A percentile compares a stretch with the other conserved stretches of the same genome.
Conservation (phyloP, 176 grass and related monocot species). For the Oryza rufipogon region DNA sequence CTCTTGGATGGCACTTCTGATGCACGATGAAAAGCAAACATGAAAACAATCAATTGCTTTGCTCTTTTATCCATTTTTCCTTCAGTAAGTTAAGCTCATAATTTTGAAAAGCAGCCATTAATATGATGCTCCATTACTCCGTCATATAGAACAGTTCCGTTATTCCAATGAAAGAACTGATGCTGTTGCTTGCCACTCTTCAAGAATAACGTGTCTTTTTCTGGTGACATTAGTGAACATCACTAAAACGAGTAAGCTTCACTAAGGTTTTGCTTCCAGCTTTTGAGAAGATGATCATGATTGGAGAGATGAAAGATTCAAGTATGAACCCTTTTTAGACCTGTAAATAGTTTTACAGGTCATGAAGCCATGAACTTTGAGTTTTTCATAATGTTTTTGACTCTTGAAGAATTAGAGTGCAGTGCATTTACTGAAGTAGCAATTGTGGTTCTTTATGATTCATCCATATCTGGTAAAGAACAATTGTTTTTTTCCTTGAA, state of each 20-base stretch:
- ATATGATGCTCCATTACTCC: neutral
- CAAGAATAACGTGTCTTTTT: neutral
- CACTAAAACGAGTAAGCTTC: neutral
- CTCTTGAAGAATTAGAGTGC: neutral
- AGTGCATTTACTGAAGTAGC: neutral
- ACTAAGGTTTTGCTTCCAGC: neutral
- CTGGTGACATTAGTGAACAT: neutral
- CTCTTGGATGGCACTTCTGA: neutral
- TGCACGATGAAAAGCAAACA: no score
- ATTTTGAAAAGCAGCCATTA: neutral
- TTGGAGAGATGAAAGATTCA: neutral
- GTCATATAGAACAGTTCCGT: neutral
- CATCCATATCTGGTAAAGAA: neutral
- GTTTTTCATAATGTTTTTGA: neutral
- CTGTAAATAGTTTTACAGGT: neutral
- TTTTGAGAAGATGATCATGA: neutral
- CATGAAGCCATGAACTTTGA: neutral
- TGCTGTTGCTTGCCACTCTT: neutral
- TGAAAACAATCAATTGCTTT: neutral
- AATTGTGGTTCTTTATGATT: neutral
- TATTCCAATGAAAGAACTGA: slow-evolving; percentile 7
- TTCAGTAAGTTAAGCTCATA: neutral
- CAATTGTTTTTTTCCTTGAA: neutral
- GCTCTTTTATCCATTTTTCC: neutral
- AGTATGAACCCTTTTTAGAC: neutral